Evolutionary conservation across 1,284 basidiomycete species (phyloP), one percentile per base, ranked within the genome.

Genomic region (Tilletiaria anomala): DNA sequence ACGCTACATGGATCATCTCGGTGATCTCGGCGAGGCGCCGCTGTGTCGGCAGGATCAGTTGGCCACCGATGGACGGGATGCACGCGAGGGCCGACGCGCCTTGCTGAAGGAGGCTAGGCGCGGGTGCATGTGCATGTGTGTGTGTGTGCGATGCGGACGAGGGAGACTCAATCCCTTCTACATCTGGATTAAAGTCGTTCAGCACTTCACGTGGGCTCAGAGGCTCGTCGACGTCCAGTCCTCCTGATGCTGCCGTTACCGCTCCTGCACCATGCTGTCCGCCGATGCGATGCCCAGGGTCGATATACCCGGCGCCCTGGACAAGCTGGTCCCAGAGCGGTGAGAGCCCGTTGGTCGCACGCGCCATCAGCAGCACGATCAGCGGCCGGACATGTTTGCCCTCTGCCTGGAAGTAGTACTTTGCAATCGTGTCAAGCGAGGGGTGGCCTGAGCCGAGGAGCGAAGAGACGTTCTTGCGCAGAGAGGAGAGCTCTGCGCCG

Each of bases 1-100:
- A 91, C 21, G 93, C 91, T 50, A 94, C 86, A 66, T 97, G 89
- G 48, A 99, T 87, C 87, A 97, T 94, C 68, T 99, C 93, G 38
- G 87, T 82, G 44, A 99, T 93, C 63, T 91, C 86, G 2, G 91
- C 91, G 18, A 99, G 76, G 21, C 91, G 79, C 18, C 82, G 72
- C 68, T 97, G 91, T 0, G 86, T 83, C 5, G 91, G 86, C 6
- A 96, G 76, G 32, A 65, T 60, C 24, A 8, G 23, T 24, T 14
- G 6, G 15, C 5, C 21, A 24, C 12, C n/a, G 36, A 24, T 26
- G 22, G 15, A 15, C 11, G 5, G 22, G 4, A 10, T 11, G 12
- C 19, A 10, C 20, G 35, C 20, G 11, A 15, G n/a, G 32, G 14
- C 18, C 6, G 14, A 17, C 15, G 18, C 12, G 21, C 17, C n/a